These are phyloP conservation scores for Solanum raphanifolium DNA, from an alignment of 257 asterid genomes.

Conservation along the genomic window DNA sequence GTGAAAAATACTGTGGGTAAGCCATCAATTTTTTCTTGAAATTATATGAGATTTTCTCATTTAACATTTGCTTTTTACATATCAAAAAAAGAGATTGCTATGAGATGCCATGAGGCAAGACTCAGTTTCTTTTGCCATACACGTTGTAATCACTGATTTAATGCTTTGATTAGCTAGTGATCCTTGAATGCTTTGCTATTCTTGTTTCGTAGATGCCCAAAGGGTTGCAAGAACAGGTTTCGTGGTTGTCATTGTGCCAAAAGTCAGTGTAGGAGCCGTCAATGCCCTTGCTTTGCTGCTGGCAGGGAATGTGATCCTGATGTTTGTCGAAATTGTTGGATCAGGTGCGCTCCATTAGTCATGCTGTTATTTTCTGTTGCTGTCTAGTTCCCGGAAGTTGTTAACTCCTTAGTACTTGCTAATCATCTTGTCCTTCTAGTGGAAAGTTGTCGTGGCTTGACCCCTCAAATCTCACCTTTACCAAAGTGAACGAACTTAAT, in stretches of 20 bases:
- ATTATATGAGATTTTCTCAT: neutral
- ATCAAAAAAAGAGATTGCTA: neutral
- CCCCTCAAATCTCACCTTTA: neutral
- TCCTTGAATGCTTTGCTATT: neutral
- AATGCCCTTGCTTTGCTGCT: constrained; percentile 98
- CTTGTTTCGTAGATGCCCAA: constrained; percentile 59
- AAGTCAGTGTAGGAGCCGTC: constrained; percentile 98
- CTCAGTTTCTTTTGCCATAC: neutral
- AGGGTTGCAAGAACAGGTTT: constrained; percentile 87
- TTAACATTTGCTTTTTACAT: neutral
- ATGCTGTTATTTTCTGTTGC: neutral
- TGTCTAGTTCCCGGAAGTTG: neutral
- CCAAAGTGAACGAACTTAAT: neutral
- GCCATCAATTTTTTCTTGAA: constrained; percentile 4
- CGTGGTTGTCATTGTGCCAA: constrained; percentile 99
- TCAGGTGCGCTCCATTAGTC: constrained; percentile 43
- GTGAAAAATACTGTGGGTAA: constrained; percentile 98
- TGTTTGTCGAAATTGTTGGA: constrained; percentile 97
- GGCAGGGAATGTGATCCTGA: constrained; percentile 96
- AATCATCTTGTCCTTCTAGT: neutral
- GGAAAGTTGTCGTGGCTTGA: neutral
- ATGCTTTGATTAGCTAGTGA: neutral
- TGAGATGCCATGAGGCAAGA: constrained; percentile 26
- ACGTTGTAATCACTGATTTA: neutral
- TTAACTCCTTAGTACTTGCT: neutral